A percentile compares a stretch with the other conserved stretches of the same genome.
Evolutionary conservation across 2,329 filamentous ascomycete species (phyloP).

Genomic region (Penicillium paneum): DNA sequence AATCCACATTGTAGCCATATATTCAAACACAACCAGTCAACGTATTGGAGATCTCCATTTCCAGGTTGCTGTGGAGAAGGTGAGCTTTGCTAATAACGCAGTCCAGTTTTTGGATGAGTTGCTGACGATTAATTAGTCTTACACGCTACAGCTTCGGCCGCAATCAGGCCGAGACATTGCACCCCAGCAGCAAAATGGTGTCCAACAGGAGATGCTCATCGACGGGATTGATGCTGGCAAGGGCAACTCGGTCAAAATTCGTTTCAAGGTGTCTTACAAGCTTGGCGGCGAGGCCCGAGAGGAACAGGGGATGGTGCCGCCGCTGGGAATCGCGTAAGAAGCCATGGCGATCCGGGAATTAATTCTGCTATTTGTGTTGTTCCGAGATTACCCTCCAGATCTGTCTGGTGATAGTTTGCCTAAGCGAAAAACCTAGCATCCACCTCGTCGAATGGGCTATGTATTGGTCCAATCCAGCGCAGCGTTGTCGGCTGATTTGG

Average conservation of each 20-base stretch:
- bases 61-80: constrained; percentile 90
- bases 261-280: constrained; percentile 83
- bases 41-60: constrained; percentile 79
- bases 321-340: constrained; percentile 66
- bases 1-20: constrained; percentile 71
- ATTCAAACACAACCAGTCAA: constrained; percentile 74
- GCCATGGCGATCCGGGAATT: background rate
- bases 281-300: constrained; percentile 61
- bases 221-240: constrained; percentile 69
- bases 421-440: background rate
- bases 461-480: background rate
- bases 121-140: constrained; percentile 9
- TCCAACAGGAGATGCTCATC: constrained; percentile 77
- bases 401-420: background rate
- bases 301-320: constrained; percentile 80
- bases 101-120: background rate
- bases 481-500: background rate
- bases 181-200: constrained; percentile 69
- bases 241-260: constrained; percentile 78
- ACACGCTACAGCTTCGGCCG: constrained; percentile 72
- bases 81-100: constrained; percentile 40
- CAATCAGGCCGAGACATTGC: constrained; percentile 76
- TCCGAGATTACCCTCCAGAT: background rate
- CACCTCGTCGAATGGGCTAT: background rate
- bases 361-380: background rate